Base-by-base conservation (phyloP, 164 flowering plant genomes). In the Nymphaea thermarum region DNA sequence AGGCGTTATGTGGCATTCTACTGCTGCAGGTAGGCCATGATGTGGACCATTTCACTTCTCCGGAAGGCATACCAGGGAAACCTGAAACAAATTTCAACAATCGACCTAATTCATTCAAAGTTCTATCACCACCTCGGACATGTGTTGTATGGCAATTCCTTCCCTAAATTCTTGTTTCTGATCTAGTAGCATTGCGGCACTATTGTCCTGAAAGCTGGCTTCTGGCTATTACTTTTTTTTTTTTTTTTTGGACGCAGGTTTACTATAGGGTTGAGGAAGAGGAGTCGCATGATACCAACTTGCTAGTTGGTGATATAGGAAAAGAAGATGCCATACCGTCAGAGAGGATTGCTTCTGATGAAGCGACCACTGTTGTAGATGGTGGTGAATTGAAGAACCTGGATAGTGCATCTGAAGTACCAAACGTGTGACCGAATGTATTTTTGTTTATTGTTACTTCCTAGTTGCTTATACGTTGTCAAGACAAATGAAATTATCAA, bases 51-150 rank as follows among this genome's bases (percentile, higher is more conserved):
- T 94, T 94, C 80, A 91, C 98, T 42, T 78, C 78, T 6, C 96
- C 95, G n/a, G 98, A 94, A 85, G 98, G 98, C 60, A 79, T 84
- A 74, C 98, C 98, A 4, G 98, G 98, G 51, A 87, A 80, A 25
- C 92, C 95, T 43, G 98, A 91, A 73, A 91, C 98, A 57, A 94
- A 91, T 80, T 94, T 94, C 80, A 91, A 94, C 77, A 88, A 90
- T 67, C 90, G 97, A 4, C 98, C 98, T 44, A 91, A 94, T 74
- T 94, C 98, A 53, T 84, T 94, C 73, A 84, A 78, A 84, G 84
- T 94, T 16, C 83, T 94, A 51, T 87, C 89, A 6, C 98, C 98
- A 10, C 70, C 97, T 65, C 95, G 93, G 63, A 94, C 97, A 12
- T 89, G 97, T 69, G 92, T 85, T 95, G 98, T 94, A 88, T 72